Percentiles rank a stretch among this genome's conserved stretches.
Evolutionary conservation across 2,329 filamentous ascomycete genomes (phyloP).

Genomic region (Monosporascus sp.): DNA sequence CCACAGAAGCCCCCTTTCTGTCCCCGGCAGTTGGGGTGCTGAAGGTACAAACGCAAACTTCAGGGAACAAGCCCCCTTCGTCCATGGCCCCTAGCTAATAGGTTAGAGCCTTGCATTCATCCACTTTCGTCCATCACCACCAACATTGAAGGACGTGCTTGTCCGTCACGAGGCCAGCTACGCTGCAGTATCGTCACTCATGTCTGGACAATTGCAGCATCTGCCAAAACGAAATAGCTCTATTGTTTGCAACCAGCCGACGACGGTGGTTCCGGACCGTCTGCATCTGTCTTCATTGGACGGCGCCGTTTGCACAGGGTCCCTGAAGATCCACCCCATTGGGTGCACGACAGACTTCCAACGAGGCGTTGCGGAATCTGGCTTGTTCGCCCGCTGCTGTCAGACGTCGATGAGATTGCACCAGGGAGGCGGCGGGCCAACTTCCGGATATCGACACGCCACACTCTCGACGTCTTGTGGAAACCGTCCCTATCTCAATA

Average conservation of each 20-base stretch:
- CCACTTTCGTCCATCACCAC: too few species aligned
- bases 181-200: too few species aligned
- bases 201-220: background rate
- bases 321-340: conserved; percentile 19
- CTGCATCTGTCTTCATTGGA: conserved; percentile 15
- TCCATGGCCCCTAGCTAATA: too few species aligned
- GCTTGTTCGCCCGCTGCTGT: conserved; percentile 7
- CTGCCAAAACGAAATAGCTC: background rate
- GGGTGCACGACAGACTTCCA: conserved; percentile 21
- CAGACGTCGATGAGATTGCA: conserved; percentile 11
- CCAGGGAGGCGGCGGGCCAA: conserved; percentile 3
- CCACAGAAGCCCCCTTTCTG: background rate
- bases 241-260: background rate
- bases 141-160: too few species aligned
- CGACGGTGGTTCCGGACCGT: background rate
- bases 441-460: conserved; percentile 20
- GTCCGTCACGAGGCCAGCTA: too few species aligned
- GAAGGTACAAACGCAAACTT: background rate
- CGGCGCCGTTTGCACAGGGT: conserved; percentile 21
- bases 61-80: too few species aligned
- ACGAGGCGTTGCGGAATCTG: conserved; percentile 17
- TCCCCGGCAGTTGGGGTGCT: background rate
- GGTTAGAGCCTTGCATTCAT: too few species aligned
- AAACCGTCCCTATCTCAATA: background rate
- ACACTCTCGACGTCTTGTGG: background rate